These are phyloP conservation scores for Furcasterigmium sp. DNA, from an alignment of 2,329 filamentous ascomycete species.

Conservation along the genomic window DNA sequence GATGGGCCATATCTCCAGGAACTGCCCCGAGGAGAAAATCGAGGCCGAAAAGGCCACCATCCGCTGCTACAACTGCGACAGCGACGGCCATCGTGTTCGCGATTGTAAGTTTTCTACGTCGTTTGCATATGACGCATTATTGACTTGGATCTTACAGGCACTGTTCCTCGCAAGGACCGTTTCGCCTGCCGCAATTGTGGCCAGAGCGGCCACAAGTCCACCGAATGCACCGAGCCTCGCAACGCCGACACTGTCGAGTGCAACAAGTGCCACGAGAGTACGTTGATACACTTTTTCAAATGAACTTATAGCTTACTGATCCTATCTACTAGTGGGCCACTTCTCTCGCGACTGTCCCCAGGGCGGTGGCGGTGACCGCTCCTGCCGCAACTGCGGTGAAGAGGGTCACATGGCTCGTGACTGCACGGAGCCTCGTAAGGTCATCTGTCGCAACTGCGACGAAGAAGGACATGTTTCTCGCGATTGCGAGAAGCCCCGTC, in stretches of 20 bases:
- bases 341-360: constrained; percentile 62
- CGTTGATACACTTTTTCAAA: constrained; percentile 16
- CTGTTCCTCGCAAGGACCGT: constrained; percentile 55
- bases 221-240: constrained; percentile 55
- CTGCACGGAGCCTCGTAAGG: constrained; percentile 40
- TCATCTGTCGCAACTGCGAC: constrained; percentile 56
- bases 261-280: constrained; percentile 59
- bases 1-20: constrained; percentile 56
- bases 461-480: constrained; percentile 55
- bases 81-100: constrained; percentile 60
- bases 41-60: constrained; percentile 43
- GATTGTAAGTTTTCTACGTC: constrained; percentile 53
- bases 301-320: not conserved
- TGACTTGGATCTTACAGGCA: constrained; percentile 33
- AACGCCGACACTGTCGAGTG: constrained; percentile 59
- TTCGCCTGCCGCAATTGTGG: constrained; percentile 67
- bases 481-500: constrained; percentile 55
- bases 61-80: constrained; percentile 60
- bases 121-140: not conserved
- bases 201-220: constrained; percentile 43
- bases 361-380: constrained; percentile 47
- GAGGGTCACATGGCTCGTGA: constrained; percentile 53
- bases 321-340: constrained; percentile 47
- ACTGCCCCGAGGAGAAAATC: constrained; percentile 52
- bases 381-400: constrained; percentile 58